Evolutionary conservation across 768 basidiomycete species (phyloP).

Genomic region (Astraeus odoratus): DNA sequence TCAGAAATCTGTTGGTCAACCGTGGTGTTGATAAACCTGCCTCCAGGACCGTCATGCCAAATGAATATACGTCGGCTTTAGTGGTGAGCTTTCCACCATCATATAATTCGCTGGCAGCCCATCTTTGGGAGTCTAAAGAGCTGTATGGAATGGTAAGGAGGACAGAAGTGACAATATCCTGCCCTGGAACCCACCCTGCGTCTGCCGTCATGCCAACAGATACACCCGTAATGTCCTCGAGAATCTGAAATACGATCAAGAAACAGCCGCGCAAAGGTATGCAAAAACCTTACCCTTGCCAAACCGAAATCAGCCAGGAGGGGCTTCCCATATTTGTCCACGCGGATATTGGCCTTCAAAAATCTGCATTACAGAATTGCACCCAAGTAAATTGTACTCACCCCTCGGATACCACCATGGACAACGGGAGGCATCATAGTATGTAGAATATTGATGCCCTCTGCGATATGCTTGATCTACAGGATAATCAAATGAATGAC

Average conservation of each 20-base stretch:
- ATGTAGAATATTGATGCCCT: constrained; percentile 44
- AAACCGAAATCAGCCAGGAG: constrained; percentile 54
- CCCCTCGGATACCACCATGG: constrained; percentile 50
- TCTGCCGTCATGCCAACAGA: constrained; percentile 52
- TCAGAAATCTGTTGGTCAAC: not conserved
- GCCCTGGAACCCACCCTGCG: constrained; percentile 19
- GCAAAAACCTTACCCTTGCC: constrained; percentile 34
- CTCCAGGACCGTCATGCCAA: constrained; percentile 54
- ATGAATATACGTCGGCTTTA: constrained; percentile 48
- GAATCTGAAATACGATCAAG: constrained; percentile 31
- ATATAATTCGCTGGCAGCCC: constrained; percentile 54
- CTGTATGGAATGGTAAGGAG: constrained; percentile 7
- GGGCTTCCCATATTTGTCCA: constrained; percentile 38
- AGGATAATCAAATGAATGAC: not conserved
- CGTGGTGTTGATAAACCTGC: constrained; percentile 15
- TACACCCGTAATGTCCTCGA: constrained; percentile 51
- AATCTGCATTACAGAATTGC: not conserved
- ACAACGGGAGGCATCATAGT: constrained; percentile 42
- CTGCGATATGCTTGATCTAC: constrained; percentile 41
- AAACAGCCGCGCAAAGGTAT: not conserved
- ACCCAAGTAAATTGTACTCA: constrained; percentile 17
- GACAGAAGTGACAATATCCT: not conserved
- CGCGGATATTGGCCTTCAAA: constrained; percentile 41
- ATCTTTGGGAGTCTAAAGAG: constrained; percentile 30
- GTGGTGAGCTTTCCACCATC: constrained; percentile 41